Evolutionary conservation across 2,329 filamentous ascomycete genomes (phyloP).

Genomic region (Colletotrichum falcatum): DNA sequence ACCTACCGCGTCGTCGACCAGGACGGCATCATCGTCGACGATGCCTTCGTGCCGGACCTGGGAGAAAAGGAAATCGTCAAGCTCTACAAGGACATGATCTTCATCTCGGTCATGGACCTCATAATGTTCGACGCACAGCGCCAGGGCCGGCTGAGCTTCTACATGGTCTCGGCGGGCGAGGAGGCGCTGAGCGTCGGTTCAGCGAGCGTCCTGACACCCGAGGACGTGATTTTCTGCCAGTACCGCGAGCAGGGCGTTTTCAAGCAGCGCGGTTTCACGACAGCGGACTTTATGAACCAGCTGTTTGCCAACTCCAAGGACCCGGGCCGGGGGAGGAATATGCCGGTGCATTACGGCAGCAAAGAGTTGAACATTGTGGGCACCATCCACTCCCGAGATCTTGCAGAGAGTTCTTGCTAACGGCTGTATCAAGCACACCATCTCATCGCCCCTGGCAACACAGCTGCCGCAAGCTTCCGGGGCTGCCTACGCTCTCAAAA

Average conservation of each 20-base stretch:
- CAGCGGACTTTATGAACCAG: conserved; percentile 94
- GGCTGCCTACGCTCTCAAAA: conserved; percentile 87
- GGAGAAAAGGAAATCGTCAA: conserved; percentile 71
- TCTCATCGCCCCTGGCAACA: conserved; percentile 85
- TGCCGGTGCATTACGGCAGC: conserved; percentile 97
- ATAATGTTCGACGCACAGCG: conserved; percentile 99
- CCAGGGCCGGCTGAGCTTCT: conserved; percentile 94
- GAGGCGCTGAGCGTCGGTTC: conserved; percentile 94
- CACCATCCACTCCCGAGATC: conserved; percentile 38
- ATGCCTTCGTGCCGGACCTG: conserved; percentile 75
- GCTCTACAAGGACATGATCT: conserved; percentile 75
- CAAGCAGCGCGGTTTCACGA: conserved; percentile 85
- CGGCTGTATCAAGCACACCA: conserved; percentile 72
- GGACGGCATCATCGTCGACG: conserved; percentile 85
- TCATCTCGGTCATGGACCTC: conserved; percentile 87
- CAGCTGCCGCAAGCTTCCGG: conserved; percentile 91
- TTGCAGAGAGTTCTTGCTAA: not conserved
- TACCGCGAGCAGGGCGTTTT: conserved; percentile 96
- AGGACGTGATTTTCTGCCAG: conserved; percentile 93
- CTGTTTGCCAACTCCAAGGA: conserved; percentile 90
- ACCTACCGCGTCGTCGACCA: conserved; percentile 95
- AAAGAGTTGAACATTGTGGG: conserved; percentile 83
- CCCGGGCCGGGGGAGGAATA: conserved; percentile 85
- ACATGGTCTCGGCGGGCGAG: conserved; percentile 96
- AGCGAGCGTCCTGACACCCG: conserved; percentile 82